Base-by-base conservation (phyloP, 2,329 filamentous ascomycete species). In the Penicillium expansum region DNA sequence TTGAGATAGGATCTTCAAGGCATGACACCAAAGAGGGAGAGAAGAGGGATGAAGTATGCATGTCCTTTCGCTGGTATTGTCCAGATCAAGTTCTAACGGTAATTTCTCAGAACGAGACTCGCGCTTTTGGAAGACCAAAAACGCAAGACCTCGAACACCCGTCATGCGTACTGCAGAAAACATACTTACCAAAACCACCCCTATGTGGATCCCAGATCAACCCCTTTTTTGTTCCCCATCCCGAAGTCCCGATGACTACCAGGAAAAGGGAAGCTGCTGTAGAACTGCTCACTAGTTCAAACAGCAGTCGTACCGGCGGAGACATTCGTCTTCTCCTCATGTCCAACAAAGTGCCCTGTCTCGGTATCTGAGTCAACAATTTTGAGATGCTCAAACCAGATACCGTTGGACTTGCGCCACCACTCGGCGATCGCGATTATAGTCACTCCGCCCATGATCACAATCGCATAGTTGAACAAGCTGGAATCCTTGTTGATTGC, bases 51-150 rank as follows among this genome's bases (percentile, higher is more conserved):
- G 48, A 60, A 62, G 59, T 61, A 62, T 48, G 64, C 64, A 66
- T 66, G 64, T 95, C 88, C 91, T 95, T 93, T 91, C 91, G 91
- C 91, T 91, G 88, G 90, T 90, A 92, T 93, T 92, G 92, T 91
- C 90, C 88, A 90, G 89, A 92, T 92, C 89, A 92, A 92, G 89
- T 92, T 90, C 79, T 80, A 81, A 88, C 90, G 89, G 90, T 92
- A 87, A 92, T 85, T 86, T 93, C 88, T 92, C 73, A 76, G 73
- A 74, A 70, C 71, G 62, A 70, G 61, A 41, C 33, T 55, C 13
- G 60, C 56, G 55, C 50, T 45, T 50, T 49, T 22, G 55, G 55
- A 35, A 24, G 30, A 43, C 37, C 52, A 55, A 49, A 55, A 48
- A 6, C 38, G 57, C 52, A 39, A 61, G 59, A 35, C 48, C 56